These are phyloP conservation scores for Aureobasidium melanogenum DNA, from an alignment of 2,329 filamentous ascomycete species.

Conservation along the genomic window DNA sequence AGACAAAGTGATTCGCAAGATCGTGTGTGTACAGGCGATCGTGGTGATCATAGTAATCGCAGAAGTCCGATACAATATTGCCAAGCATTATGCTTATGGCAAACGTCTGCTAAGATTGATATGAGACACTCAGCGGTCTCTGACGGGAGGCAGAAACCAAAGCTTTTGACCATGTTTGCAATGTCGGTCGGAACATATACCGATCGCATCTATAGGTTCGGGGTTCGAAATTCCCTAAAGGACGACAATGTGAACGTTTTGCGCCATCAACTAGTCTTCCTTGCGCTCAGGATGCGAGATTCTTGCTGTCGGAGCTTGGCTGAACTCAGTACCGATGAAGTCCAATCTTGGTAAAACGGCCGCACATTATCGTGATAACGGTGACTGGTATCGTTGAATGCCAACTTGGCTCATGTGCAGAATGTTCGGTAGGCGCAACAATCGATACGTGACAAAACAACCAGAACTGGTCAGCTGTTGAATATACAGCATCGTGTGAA, in stretches of 20 bases:
- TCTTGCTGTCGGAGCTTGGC: not conserved
- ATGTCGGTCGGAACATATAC: not conserved
- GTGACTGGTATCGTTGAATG: not conserved
- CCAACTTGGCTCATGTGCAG: not conserved
- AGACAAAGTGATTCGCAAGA: not conserved
- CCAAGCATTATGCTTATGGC: not conserved
- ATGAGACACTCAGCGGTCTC: not conserved
- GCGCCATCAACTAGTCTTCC: not conserved
- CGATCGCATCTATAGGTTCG: not conserved
- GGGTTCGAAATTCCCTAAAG: not conserved
- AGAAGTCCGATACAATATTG: not conserved
- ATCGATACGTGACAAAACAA: not conserved
- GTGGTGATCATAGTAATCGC: not conserved
- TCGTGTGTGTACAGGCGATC: not conserved
- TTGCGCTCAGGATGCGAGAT: not conserved
- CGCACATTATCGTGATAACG: not conserved
- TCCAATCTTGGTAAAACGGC: not conserved
- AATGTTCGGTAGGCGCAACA: not conserved
- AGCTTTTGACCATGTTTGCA: not conserved
- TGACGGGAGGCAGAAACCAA: not conserved
- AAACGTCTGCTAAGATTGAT: not conserved
- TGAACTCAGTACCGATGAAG: not conserved
- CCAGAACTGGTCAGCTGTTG: not conserved
- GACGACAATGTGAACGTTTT: not conserved
- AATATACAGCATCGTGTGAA: not conserved